phyloP scores from a whole-genome alignment of 331 rosid species.

The Quercus lobata region DNA sequence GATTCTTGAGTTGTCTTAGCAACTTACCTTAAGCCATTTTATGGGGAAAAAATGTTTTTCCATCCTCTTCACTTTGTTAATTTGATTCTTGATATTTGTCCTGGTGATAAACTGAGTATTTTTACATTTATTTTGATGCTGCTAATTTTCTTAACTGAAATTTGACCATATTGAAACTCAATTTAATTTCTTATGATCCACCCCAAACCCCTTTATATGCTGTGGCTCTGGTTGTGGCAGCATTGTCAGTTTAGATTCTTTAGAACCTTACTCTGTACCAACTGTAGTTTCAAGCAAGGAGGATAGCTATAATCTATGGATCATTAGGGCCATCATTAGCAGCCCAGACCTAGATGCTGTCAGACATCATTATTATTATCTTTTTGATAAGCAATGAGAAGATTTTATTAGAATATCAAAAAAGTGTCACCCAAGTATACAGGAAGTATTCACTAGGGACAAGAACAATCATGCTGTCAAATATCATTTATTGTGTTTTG shows the following conservation, averaged over 20 bases:
- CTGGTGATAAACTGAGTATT: no score
- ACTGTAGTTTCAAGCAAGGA: neutral
- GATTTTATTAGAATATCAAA: no score
- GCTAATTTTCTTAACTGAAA: conserved; percentile 3
- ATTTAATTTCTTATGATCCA: no score
- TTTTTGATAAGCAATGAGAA: neutral
- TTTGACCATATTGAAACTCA: neutral
- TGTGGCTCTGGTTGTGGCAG: neutral
- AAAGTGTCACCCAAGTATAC: no score
- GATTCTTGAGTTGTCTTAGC: neutral
- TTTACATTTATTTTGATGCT: neutral
- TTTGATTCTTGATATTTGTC: no score
- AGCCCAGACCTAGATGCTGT: neutral
- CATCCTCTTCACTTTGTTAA: no score
- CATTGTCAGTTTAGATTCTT: neutral
- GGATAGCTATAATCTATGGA: conserved; percentile 1
- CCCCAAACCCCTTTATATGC: neutral
- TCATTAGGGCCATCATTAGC: neutral
- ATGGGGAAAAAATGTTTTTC: no score
- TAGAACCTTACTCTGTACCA: neutral
- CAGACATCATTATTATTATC: neutral
- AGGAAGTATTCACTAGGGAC: no score
- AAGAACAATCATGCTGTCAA: no score
- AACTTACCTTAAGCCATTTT: no score
- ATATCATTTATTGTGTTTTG: neutral